Evolutionary conservation across 345 rosid species (phyloP), one percentile per base, ranked within the genome.

Genomic region (Gossypium ekmanianum): DNA sequence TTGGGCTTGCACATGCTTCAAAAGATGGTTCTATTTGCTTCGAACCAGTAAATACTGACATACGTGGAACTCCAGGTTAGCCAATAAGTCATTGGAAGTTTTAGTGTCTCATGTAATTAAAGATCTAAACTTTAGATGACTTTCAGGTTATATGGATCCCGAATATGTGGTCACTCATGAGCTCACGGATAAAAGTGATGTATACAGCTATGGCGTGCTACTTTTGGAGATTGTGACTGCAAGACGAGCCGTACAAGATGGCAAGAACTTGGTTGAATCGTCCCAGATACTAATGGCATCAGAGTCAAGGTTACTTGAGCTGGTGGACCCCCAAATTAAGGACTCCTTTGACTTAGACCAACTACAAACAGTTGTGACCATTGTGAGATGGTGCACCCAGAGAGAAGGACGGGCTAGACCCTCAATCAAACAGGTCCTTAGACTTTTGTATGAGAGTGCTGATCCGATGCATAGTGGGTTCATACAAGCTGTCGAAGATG

Each of bases 41-140:
- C 29, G 98, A 92, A 76, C 98, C 97, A 26, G 89, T 91, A 61
- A 90, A 90, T 75, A 92, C 95, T 11, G 92, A 91, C 82, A 85
- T 92, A 68, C 85, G 93, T 13, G 99, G 99, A 81, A 95, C 99
- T 81, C 99, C 99, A 88, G 98, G 98, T 92, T 34, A 73, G 87
- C n/a, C 58, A 71, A 41, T 34, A 71, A 78, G 75, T 29, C 57
- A 50, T 72, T 61, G 63, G 22, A 54, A 50, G n/a, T 18, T 54
- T 44, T 14, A 65, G 17, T 17, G 9, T 63, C 24, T 63, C 2
- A 12, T 47, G 34, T 62, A 61, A 27, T 68, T 56, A 17, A 63
- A 72, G 63, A 69, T 72, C 73, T 78, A 59, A 81, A 34, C 59
- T 51, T 27, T 73, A n/a, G 63, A 57, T 71, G 68, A 20, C 43